Evolutionary conservation across 257 asterid species (phyloP), one percentile per base, ranked within the genome.

Genomic region (Salvia miltiorrhiza): DNA sequence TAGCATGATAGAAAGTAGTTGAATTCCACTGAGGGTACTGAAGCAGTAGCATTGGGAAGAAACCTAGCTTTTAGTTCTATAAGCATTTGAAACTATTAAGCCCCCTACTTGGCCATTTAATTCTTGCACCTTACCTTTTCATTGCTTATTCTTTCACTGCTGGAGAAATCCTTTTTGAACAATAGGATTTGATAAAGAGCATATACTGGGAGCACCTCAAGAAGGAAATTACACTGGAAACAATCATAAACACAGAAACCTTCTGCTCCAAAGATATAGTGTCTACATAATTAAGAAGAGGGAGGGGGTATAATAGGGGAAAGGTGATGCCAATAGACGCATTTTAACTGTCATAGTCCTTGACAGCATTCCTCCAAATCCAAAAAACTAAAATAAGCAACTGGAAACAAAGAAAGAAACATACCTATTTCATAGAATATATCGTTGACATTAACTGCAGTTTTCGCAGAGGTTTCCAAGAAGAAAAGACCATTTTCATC

Each of bases 401-500:
- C 14, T n/a, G 52, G 49, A 71, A 56, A 66, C 44, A 53, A 64
- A 47, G 70, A 39, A 40, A 66, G 35, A 26, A 73, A 77, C 13
- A 5, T 70, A 84, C 95, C 95, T 73, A 88, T 85, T 82, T 88
- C 97, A 65, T 82, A 82, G 79, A 90, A 90, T 35, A 86, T 67
- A 26, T 88, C 97, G 55, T 87, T 84, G 69, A 90, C 95, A 49
- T 90, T 87, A 30, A 67, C 79, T 1, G 97, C 89, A 76, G 87
- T 86, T 79, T 88, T 90, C 20, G 97, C 97, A 63, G 97, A 88
- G 20, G 97, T 84, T 75, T 90, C 97, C 76, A 78, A 59, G 86
- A 84, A 88, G 77, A 90, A 87, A 63, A 90, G 93, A 16, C 95
- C 95, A 77, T 84, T 86, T 77, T 90, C 97, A 23, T 90, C 90